A percentile compares a stretch with the other conserved stretches of the same genome.
Evolutionary conservation across 2,329 filamentous ascomycete species (phyloP).

Genomic region (Falciphora oryzae): DNA sequence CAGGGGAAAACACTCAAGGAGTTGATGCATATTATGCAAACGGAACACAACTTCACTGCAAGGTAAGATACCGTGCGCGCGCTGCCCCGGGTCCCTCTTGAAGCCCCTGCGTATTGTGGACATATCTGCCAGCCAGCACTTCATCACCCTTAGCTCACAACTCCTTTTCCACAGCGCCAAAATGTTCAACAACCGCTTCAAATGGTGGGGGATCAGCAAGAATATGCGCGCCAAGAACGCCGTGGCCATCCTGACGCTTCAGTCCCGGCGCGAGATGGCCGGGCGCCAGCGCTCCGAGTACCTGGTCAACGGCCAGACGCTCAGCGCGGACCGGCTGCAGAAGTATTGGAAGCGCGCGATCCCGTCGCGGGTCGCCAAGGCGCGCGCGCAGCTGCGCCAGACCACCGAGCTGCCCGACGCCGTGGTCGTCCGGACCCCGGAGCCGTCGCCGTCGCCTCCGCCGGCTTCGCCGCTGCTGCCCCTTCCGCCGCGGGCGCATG

Average conservation of each 20-base stretch:
- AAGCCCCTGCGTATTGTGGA: too few relatives aligned
- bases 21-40: constrained; percentile 4
- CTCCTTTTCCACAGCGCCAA: not conserved
- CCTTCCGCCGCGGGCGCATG: too few relatives aligned
- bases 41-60: not conserved
- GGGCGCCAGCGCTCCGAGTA: constrained; percentile 1
- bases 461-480: not conserved
- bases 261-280: not conserved
- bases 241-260: not conserved
- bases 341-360: constrained; percentile 1
- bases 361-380: not conserved
- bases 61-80: not conserved
- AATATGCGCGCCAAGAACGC: constrained; percentile 4
- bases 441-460: not conserved
- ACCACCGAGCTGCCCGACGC: not conserved
- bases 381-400: not conserved
- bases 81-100: too few relatives aligned
- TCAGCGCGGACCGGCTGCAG: not conserved
- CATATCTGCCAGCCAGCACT: too few relatives aligned
- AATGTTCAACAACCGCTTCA: constrained; percentile 9
- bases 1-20: constrained; percentile 4
- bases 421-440: constrained; percentile 3
- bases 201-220: constrained; percentile 2
- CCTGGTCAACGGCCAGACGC: not conserved
- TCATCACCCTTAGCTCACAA: too few relatives aligned